Conservation (phyloP, 2,329 filamentous ascomycete species). For the Fusarium redolens region DNA sequence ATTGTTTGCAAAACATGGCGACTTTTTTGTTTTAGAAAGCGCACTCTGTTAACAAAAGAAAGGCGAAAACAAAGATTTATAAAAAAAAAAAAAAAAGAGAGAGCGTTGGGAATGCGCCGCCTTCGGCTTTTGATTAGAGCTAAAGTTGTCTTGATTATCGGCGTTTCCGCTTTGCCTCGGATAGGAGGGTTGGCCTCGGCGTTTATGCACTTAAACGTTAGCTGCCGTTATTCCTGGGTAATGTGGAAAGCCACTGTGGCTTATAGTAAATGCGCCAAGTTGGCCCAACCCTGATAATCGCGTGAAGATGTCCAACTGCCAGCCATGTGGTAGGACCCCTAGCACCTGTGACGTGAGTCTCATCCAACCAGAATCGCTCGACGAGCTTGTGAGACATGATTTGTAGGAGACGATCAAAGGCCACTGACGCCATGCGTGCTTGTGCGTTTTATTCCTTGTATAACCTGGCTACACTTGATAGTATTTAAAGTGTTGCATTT, state of each 20-base stretch:
- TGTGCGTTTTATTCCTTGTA: slow-evolving; percentile 22
- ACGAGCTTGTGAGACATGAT: slow-evolving; percentile 28
- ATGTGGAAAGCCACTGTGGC: slow-evolving; percentile 4
- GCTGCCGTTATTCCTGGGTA: not conserved
- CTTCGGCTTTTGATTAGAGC: slow-evolving; percentile 29
- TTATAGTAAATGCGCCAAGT: slow-evolving; percentile 5
- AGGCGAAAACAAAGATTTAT: not conserved
- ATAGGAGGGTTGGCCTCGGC: slow-evolving; percentile 32
- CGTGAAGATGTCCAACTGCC: not conserved
- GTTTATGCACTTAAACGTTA: slow-evolving; percentile 35
- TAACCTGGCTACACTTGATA: not conserved
- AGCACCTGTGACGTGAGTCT: slow-evolving; percentile 33
- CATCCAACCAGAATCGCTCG: slow-evolving; percentile 31
- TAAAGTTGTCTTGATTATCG: slow-evolving; percentile 25
- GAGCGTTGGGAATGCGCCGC: slow-evolving; percentile 11
- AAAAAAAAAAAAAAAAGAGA: not conserved
- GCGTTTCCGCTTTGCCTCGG: slow-evolving; percentile 40
- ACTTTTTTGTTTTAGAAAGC: not conserved
- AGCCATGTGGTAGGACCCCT: slow-evolving; percentile 15
- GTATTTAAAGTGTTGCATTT: slow-evolving; percentile 16
- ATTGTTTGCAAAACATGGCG: slow-evolving; percentile 40
- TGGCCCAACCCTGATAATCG: slow-evolving; percentile 1
- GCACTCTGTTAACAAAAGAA: not conserved
- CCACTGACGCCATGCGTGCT: slow-evolving; percentile 37
- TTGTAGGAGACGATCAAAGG: slow-evolving; percentile 28